Evolutionary conservation across 805 yeast genomes (phyloP).

Genomic region (Hanseniaspora pseudoguilliermondii): DNA sequence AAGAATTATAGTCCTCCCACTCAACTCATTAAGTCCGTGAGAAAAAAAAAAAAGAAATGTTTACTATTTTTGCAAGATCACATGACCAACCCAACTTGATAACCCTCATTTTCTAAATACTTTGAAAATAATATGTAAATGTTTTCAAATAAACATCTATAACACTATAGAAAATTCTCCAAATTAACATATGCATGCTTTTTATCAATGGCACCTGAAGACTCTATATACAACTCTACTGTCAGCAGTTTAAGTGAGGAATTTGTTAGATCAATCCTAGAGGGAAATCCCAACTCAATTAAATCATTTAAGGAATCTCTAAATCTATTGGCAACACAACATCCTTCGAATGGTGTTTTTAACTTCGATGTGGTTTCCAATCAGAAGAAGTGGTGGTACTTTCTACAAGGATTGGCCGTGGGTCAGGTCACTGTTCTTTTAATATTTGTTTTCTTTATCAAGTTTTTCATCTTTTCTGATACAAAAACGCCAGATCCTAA

Average conservation of each 20-base stretch:
- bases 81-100: too few relatives aligned
- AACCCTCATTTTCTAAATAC: too few relatives aligned
- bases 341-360: background rate
- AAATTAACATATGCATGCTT: too few relatives aligned
- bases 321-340: background rate
- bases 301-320: background rate
- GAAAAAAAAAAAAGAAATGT: too few relatives aligned
- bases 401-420: constrained; percentile 59
- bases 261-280: constrained; percentile 1
- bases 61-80: too few relatives aligned
- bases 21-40: too few relatives aligned
- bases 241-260: background rate
- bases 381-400: constrained; percentile 40
- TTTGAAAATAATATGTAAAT: too few relatives aligned
- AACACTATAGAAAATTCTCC: too few relatives aligned
- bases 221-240: background rate
- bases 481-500: constrained; percentile 28
- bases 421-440: constrained; percentile 66
- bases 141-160: too few relatives aligned
- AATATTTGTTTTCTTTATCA: constrained; percentile 49
- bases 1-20: too few relatives aligned
- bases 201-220: background rate
- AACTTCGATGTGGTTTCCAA: background rate
- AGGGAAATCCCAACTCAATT: constrained; percentile 3
- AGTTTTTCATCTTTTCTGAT: constrained; percentile 67